These are phyloP conservation scores for Boechera divaricarpa DNA, from an alignment of 345 rosid genomes.

Conservation along the genomic window DNA sequence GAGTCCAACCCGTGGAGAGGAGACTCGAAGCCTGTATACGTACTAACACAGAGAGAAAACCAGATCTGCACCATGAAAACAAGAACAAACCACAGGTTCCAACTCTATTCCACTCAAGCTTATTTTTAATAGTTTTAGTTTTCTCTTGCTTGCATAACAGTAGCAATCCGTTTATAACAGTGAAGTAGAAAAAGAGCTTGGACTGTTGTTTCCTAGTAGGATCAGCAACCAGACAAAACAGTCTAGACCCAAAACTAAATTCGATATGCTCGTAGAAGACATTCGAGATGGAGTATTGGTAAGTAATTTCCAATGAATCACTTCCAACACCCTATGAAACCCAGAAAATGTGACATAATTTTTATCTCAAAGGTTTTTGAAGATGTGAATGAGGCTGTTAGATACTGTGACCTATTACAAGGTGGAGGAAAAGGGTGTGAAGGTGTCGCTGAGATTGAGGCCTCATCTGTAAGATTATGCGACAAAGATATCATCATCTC, in stretches of 20 bases:
- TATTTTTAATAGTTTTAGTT: constrained; percentile 12
- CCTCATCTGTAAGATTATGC: constrained; percentile 74
- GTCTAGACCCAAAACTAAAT: constrained; percentile 66
- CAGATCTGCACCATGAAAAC: constrained; percentile 96
- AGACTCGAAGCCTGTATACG: constrained; percentile 81
- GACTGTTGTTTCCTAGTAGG: constrained; percentile 69
- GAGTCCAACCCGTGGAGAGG: constrained; percentile 98
- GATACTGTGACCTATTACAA: constrained; percentile 84
- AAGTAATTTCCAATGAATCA: constrained; percentile 43
- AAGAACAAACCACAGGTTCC: constrained; percentile 83
- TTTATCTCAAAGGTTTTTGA: constrained; percentile 72
- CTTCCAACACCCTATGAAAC: not conserved
- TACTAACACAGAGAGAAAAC: constrained; percentile 78
- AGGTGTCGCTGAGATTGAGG: constrained; percentile 95
- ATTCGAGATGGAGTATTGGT: constrained; percentile 89
- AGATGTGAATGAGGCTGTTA: constrained; percentile 88
- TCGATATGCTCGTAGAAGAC: constrained; percentile 97
- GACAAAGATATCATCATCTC: not conserved
- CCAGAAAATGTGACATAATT: not conserved
- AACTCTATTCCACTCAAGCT: constrained; percentile 24
- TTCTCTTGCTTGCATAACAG: constrained; percentile 7
- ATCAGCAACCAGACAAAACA: constrained; percentile 63
- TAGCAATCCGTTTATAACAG: constrained; percentile 45
- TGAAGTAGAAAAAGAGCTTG: constrained; percentile 93
- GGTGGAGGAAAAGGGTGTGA: constrained; percentile 98